These are phyloP conservation scores for Globisporangium cystogenes DNA, from an alignment of 352 stramenopile species.

Conservation along the genomic window DNA sequence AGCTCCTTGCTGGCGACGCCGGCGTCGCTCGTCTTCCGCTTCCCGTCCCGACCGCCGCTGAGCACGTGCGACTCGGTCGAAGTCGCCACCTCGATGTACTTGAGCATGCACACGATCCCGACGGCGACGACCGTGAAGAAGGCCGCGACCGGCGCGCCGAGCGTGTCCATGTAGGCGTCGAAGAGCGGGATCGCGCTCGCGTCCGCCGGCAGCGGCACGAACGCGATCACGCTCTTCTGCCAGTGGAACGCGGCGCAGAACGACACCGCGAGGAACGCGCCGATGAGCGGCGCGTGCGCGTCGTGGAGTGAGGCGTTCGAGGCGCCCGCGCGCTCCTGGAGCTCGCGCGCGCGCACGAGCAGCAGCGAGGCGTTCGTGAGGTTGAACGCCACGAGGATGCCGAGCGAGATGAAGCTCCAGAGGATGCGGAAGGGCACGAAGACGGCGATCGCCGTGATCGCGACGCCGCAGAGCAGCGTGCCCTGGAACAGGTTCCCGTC, in stretches of 20 bases:
- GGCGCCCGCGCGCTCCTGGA: constrained; percentile 15
- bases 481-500: constrained; percentile 72
- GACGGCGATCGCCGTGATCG: constrained; percentile 47
- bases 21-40: background rate
- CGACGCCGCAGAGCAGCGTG: constrained; percentile 52
- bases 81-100: constrained; percentile 26
- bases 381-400: constrained; percentile 88
- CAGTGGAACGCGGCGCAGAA: constrained; percentile 70
- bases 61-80: background rate
- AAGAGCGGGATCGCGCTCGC: constrained; percentile 21
- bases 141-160: constrained; percentile 35
- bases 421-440: constrained; percentile 84
- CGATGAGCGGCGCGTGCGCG: constrained; percentile 33
- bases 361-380: constrained; percentile 85
- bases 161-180: constrained; percentile 48
- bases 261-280: constrained; percentile 43
- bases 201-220: constrained; percentile 16
- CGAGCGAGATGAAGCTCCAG: constrained; percentile 89
- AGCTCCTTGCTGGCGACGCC: background rate
- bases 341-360: constrained; percentile 36
- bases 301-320: background rate
- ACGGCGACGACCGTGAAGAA: constrained; percentile 50
- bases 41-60: background rate
- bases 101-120: constrained; percentile 46
- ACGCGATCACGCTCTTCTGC: constrained; percentile 61